Percentiles rank a stretch among this genome's conserved stretches.
Conservation (phyloP, 805 yeast species). For the Starmerella potacharoeniae region DNA sequence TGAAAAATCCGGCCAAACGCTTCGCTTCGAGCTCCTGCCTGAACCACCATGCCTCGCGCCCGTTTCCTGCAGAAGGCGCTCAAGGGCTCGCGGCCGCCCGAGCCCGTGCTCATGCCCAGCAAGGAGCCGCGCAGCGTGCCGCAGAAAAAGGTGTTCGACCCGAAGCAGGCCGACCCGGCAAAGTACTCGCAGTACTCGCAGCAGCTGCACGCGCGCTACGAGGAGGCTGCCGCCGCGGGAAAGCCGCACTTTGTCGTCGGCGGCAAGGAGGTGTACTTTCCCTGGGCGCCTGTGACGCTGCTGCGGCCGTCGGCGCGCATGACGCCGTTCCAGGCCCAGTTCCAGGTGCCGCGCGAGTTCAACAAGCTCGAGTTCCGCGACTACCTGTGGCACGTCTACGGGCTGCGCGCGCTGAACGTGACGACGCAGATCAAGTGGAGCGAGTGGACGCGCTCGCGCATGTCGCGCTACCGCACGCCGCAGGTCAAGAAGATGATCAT, state of each 20-base stretch:
- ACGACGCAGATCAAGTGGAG: conserved; percentile 78
- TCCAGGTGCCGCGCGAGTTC: conserved; percentile 85
- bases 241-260: conserved; percentile 78
- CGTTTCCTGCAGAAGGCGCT: conserved; percentile 20
- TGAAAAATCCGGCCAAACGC: conserved; percentile 5
- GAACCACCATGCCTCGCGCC: conserved; percentile 20
- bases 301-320: conserved; percentile 90
- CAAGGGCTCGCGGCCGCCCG: conserved; percentile 20
- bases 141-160: conserved; percentile 10
- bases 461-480: conserved; percentile 62
- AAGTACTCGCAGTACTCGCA: conserved; percentile 21
- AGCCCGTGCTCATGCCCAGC: conserved; percentile 17
- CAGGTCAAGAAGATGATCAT: conserved; percentile 94
- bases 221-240: conserved; percentile 29
- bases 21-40: background rate
- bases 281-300: conserved; percentile 68
- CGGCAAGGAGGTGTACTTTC: conserved; percentile 64
- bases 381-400: conserved; percentile 81
- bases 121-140: conserved; percentile 5
- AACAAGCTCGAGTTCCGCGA: conserved; percentile 92
- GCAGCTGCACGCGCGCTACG: conserved; percentile 13
- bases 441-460: conserved; percentile 47
- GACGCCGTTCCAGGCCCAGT: conserved; percentile 94
- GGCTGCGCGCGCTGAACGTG: conserved; percentile 76
- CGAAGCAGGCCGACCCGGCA: conserved; percentile 17